phyloP scores from a whole-genome alignment of 1,284 basidiomycete species.

The Malassezia restricta region DNA sequence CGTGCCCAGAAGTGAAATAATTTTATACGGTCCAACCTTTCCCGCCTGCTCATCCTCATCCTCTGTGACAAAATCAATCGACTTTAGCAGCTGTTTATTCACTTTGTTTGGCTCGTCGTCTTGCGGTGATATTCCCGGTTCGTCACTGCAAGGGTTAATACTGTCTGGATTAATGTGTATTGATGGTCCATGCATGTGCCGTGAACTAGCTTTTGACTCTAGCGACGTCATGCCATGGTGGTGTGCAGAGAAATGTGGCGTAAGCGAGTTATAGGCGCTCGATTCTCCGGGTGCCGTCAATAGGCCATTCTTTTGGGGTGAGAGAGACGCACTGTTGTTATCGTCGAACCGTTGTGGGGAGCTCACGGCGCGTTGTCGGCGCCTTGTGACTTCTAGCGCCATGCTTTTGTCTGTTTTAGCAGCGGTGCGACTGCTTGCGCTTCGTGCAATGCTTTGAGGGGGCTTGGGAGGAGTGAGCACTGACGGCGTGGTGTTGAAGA shows the following conservation, averaged over 20 bases:
- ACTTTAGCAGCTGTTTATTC: conserved; percentile 2
- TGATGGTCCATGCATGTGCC: conserved; percentile 25
- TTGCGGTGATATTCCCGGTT: not conserved
- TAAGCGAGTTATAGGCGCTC: not conserved
- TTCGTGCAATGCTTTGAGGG: conserved; percentile 7
- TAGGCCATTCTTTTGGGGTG: not conserved
- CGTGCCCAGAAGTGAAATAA: conserved; percentile 33
- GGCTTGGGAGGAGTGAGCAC: conserved; percentile 7
- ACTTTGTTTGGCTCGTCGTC: not conserved
- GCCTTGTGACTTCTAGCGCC: not conserved
- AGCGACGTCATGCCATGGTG: not conserved
- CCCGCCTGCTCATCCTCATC: conserved; percentile 30
- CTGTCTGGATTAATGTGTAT: conserved; percentile 19
- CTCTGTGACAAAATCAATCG: conserved; percentile 19
- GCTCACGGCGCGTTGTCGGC: conserved; percentile 14
- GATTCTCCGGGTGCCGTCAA: not conserved
- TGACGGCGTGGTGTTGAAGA: conserved; percentile 21
- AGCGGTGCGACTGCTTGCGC: conserved; percentile 1
- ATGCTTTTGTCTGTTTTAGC: not conserved
- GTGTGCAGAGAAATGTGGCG: not conserved
- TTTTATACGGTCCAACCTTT: conserved; percentile 27
- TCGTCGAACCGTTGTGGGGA: not conserved
- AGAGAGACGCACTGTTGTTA: not conserved
- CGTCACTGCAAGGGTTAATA: not conserved
- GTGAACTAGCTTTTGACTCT: not conserved